These are phyloP conservation scores for Thoreauomyces humboldtii DNA, from an alignment of 192 early-diverging fungal species.

Conservation along the genomic window DNA sequence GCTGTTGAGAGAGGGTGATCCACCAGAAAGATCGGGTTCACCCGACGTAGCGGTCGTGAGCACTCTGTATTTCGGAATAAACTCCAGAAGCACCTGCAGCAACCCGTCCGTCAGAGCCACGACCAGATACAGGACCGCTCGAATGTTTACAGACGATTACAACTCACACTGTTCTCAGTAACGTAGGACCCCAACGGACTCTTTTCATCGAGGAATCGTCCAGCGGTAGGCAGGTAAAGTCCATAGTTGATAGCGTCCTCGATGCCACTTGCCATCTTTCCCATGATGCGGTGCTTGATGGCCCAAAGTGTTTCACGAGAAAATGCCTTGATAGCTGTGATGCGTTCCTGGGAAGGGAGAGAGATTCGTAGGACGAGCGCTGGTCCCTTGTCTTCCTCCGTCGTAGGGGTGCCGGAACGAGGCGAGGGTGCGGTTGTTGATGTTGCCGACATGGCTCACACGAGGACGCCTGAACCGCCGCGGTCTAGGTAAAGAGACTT, in stretches of 20 bases:
- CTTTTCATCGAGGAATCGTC: constrained; percentile 51
- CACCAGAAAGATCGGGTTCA: constrained; percentile 19
- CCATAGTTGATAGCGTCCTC: constrained; percentile 50
- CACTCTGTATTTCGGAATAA: constrained; percentile 39
- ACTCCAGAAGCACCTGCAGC: constrained; percentile 44
- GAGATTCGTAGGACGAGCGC: constrained; percentile 42
- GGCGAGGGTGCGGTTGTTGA: too few species aligned
- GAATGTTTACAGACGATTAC: too few species aligned
- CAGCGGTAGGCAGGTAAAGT: constrained; percentile 41
- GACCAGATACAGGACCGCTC: too few species aligned
- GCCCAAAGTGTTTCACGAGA: constrained; percentile 42
- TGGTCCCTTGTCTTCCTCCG: neutral
- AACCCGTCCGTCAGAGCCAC: too few species aligned
- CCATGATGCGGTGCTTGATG: constrained; percentile 47
- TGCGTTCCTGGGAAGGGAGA: constrained; percentile 37
- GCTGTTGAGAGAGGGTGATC: constrained; percentile 32
- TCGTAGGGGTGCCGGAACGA: too few species aligned
- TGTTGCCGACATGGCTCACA: too few species aligned
- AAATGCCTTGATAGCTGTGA: constrained; percentile 40
- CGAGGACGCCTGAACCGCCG: too few species aligned
- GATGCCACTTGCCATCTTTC: constrained; percentile 46
- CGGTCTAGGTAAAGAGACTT: too few species aligned
- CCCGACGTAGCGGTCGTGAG: constrained; percentile 10
- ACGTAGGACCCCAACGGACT: constrained; percentile 29
- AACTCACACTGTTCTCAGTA: constrained; percentile 44